Evolutionary conservation across 768 basidiomycete genomes (phyloP).

Genomic region (Auriculariales sp.): DNA sequence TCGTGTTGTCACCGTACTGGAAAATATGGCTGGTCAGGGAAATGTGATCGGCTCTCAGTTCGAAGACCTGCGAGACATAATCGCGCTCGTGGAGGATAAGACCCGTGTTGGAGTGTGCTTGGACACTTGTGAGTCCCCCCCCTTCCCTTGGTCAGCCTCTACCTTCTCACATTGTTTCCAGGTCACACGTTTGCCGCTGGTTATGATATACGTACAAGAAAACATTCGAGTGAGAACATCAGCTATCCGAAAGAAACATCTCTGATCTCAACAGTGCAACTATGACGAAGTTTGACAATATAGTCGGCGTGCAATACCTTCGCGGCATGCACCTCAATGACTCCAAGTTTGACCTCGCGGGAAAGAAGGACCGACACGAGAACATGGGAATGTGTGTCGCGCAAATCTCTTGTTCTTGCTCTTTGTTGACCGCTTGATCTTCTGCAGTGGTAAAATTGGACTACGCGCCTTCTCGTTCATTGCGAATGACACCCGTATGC

Average conservation of each 20-base stretch:
- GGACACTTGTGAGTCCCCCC: conserved; percentile 51
- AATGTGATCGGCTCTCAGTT: conserved; percentile 68
- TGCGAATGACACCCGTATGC: conserved; percentile 50
- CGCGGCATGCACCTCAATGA: conserved; percentile 81
- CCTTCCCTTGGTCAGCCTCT: neutral
- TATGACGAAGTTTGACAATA: conserved; percentile 39
- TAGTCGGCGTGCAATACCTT: conserved; percentile 59
- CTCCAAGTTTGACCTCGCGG: conserved; percentile 47
- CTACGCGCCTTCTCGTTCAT: conserved; percentile 49
- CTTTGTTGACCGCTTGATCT: neutral
- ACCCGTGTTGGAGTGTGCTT: conserved; percentile 66
- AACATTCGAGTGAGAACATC: conserved; percentile 48
- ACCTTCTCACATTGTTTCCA: conserved; percentile 12
- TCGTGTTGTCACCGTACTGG: conserved; percentile 58
- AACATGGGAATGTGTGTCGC: conserved; percentile 64
- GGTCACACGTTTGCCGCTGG: conserved; percentile 75
- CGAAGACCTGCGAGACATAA: conserved; percentile 52
- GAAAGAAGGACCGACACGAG: conserved; percentile 67
- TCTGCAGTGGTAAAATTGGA: conserved; percentile 48
- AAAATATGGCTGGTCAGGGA: conserved; percentile 79
- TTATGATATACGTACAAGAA: conserved; percentile 63
- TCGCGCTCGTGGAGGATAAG: conserved; percentile 57
- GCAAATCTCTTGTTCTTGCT: neutral
- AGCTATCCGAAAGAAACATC: neutral
- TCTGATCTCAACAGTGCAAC: conserved; percentile 27